Evolutionary conservation across 768 basidiomycete genomes (phyloP).

Genomic region (Lepiota brunneoincarnata): DNA sequence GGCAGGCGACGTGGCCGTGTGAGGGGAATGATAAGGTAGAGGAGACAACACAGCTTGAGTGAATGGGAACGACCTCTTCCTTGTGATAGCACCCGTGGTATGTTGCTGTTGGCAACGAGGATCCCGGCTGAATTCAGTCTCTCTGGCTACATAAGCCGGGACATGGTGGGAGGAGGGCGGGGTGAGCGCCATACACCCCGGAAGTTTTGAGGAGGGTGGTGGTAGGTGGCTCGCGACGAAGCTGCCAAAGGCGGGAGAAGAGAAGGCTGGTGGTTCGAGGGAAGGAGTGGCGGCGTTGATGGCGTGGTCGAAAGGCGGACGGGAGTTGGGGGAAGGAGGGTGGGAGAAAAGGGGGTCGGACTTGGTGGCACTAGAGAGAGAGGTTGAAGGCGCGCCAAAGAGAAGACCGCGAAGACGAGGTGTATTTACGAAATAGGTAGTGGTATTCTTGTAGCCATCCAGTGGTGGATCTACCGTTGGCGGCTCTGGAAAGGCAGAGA

Average conservation of each 20-base stretch:
- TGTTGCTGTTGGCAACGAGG: not conserved
- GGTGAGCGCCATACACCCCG: no score
- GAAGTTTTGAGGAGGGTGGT: no score
- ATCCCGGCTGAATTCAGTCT: not conserved
- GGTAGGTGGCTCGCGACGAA: no score
- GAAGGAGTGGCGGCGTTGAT: no score
- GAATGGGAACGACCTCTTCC: not conserved
- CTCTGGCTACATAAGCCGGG: not conserved
- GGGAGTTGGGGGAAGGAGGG: not conserved
- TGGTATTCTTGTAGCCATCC: no score
- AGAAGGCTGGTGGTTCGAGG: no score
- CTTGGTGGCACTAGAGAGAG: not conserved
- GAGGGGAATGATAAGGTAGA: slow-evolving; percentile 3
- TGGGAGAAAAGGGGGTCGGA: not conserved
- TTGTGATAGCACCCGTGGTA: not conserved
- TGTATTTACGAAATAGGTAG: no score
- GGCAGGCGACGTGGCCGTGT: not conserved
- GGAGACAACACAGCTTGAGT: not conserved
- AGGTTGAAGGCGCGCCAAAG: not conserved
- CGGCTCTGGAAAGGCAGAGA: slow-evolving; percentile 5
- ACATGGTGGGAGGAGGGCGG: no score
- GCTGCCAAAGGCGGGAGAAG: no score
- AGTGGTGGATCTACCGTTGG: slow-evolving; percentile 2
- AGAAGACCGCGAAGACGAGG: not conserved
- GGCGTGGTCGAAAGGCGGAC: no score